These are phyloP conservation scores for Porcisia hertigi DNA, from an alignment of 208 protist species.

Conservation along the genomic window DNA sequence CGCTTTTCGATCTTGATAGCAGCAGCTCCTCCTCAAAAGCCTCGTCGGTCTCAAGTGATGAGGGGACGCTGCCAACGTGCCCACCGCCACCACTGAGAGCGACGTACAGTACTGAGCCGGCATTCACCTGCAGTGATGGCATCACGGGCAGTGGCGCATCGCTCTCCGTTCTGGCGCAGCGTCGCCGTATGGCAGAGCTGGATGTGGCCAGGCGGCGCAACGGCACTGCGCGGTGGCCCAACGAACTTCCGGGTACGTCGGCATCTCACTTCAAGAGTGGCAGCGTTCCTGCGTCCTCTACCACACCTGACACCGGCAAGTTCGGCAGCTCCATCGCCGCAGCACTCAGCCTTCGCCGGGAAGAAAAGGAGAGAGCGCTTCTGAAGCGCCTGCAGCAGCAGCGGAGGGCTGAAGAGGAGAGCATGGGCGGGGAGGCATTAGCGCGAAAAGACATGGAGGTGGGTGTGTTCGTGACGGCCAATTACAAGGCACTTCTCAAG, in stretches of 20 bases:
- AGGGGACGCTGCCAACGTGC: conserved; percentile 1
- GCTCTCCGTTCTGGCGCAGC: conserved; percentile 21
- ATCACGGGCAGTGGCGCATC: background rate
- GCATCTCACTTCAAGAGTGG: background rate
- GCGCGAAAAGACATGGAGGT: conserved; percentile 70
- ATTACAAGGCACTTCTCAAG: conserved; percentile 56
- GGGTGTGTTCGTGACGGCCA: conserved; percentile 70
- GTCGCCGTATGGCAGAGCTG: conserved; percentile 23
- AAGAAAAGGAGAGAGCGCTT: conserved; percentile 45
- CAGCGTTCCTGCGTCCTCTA: background rate
- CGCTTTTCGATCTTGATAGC: conserved; percentile 34
- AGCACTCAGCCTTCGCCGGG: conserved; percentile 42
- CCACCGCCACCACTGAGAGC: conserved; percentile 6
- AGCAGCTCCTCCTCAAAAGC: conserved; percentile 6
- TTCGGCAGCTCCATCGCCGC: conserved; percentile 67
- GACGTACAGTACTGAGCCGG: background rate
- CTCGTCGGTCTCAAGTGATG: conserved; percentile 16
- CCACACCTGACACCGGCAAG: conserved; percentile 22
- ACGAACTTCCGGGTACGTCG: background rate
- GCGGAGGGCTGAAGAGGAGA: conserved; percentile 43
- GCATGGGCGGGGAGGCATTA: conserved; percentile 29
- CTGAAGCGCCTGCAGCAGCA: conserved; percentile 44
- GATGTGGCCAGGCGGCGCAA: conserved; percentile 10
- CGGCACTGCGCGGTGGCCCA: conserved; percentile 9
- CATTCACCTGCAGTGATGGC: background rate